Evolutionary conservation across 2,329 filamentous ascomycete species (phyloP).

Genomic region (Colletotrichum simmondsii): DNA sequence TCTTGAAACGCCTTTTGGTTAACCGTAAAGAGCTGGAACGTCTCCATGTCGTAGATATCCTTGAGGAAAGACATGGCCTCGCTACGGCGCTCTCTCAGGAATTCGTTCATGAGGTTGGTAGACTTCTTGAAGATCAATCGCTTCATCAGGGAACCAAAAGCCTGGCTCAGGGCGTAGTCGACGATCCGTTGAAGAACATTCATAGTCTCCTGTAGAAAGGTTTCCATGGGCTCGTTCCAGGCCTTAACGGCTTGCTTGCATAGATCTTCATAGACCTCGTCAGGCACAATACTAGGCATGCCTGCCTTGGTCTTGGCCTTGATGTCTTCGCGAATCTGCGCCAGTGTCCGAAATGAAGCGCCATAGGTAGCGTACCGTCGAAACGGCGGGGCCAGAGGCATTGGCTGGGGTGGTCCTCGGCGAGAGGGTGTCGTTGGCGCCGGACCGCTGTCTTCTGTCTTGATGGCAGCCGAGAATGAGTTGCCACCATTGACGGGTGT

Average conservation of each 20-base stretch:
- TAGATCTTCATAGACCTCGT: constrained; percentile 69
- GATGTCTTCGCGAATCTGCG: constrained; percentile 66
- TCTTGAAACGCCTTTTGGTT: constrained; percentile 59
- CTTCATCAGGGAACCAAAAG: constrained; percentile 59
- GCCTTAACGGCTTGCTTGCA: constrained; percentile 66
- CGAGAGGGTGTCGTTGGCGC: constrained; percentile 15
- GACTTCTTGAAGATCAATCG: constrained; percentile 62
- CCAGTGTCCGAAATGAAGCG: constrained; percentile 56
- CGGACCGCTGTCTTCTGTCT: constrained; percentile 46
- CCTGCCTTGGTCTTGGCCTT: constrained; percentile 64
- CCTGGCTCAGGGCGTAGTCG: constrained; percentile 54
- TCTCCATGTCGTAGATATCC: constrained; percentile 64
- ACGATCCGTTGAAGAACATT: constrained; percentile 58
- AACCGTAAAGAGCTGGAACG: constrained; percentile 66
- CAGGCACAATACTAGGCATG: constrained; percentile 67
- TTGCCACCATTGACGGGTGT: constrained; percentile 5
- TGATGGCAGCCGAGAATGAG: constrained; percentile 42
- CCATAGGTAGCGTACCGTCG: constrained; percentile 50
- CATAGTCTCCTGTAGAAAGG: constrained; percentile 60
- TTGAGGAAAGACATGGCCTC: constrained; percentile 50
- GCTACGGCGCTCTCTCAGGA: constrained; percentile 52
- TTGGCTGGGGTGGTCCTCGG: constrained; percentile 25
- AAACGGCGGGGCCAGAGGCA: constrained; percentile 45
- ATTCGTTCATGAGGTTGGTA: constrained; percentile 52
- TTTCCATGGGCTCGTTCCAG: constrained; percentile 66